A percentile compares a stretch with the other conserved stretches of the same genome.
Evolutionary conservation across 2,329 filamentous ascomycete genomes (phyloP).

Genomic region (Gremmenia infestans): DNA sequence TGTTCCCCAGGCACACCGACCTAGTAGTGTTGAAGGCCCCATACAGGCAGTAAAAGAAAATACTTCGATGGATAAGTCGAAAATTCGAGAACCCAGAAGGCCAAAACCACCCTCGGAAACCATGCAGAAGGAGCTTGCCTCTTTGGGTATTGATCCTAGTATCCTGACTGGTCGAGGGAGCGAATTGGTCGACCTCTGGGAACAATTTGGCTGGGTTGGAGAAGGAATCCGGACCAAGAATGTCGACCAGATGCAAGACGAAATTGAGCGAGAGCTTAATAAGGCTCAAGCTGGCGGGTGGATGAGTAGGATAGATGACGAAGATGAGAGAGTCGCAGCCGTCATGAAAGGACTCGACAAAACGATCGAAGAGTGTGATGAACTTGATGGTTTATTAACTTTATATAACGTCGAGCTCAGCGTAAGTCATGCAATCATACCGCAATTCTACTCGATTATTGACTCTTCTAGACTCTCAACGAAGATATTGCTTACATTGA

Average conservation of each 20-base stretch:
- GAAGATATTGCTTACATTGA: slow-evolving; percentile 98
- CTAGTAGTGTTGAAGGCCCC: slow-evolving; percentile 37
- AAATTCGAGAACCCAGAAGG: slow-evolving; percentile 26
- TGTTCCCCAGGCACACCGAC: slow-evolving; percentile 40
- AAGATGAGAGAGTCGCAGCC: slow-evolving; percentile 83
- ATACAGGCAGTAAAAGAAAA: slow-evolving; percentile 33
- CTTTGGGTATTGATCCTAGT: slow-evolving; percentile 68
- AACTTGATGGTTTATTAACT: slow-evolving; percentile 89
- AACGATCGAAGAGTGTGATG: slow-evolving; percentile 92
- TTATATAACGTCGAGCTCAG: slow-evolving; percentile 92
- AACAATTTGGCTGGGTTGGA: slow-evolving; percentile 85
- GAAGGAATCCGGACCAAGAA: slow-evolving; percentile 68
- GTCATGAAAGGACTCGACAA: slow-evolving; percentile 83
- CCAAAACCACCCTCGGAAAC: slow-evolving; percentile 29
- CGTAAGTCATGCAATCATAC: slow-evolving; percentile 45
- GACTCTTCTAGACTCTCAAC: slow-evolving; percentile 65
- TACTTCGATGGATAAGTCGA: slow-evolving; percentile 25
- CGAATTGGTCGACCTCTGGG: slow-evolving; percentile 77
- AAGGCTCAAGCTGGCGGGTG: slow-evolving; percentile 90
- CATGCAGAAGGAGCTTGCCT: slow-evolving; percentile 31
- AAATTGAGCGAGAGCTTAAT: slow-evolving; percentile 82
- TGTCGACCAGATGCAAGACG: slow-evolving; percentile 74
- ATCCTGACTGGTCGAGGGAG: slow-evolving; percentile 72
- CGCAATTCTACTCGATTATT: slow-evolving; percentile 16
- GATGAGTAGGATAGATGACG: slow-evolving; percentile 77